Evolutionary conservation across 192 early-diverging fungal genomes (phyloP).

Genomic region (Backusella luteola): DNA sequence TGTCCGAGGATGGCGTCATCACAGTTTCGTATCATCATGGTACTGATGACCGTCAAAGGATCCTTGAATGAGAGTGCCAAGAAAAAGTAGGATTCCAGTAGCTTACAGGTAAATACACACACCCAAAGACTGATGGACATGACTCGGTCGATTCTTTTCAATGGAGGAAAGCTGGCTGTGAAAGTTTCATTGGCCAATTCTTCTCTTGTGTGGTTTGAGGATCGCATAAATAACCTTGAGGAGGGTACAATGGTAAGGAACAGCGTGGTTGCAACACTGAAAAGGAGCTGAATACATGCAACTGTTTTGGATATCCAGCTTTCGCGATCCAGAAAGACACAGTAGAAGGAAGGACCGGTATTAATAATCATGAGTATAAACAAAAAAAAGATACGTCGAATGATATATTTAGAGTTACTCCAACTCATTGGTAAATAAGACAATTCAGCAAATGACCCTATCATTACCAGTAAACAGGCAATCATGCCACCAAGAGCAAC

Average conservation of each 20-base stretch:
- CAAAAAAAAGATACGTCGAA: constrained; percentile 53
- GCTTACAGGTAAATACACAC: constrained; percentile 71
- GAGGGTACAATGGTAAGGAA: constrained; percentile 68
- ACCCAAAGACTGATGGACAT: constrained; percentile 73
- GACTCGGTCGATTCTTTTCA: constrained; percentile 62
- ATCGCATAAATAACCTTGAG: constrained; percentile 53
- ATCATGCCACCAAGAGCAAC: constrained; percentile 69
- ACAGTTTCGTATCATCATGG: constrained; percentile 53
- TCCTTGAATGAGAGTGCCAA: constrained; percentile 79
- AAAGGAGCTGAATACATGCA: constrained; percentile 64
- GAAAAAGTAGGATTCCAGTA: constrained; percentile 83
- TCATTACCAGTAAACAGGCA: constrained; percentile 64
- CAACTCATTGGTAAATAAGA: constrained; percentile 65
- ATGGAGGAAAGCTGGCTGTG: constrained; percentile 71
- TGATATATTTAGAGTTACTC: constrained; percentile 51
- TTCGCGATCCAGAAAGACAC: constrained; percentile 43
- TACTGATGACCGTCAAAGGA: constrained; percentile 57
- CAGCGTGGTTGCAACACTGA: constrained; percentile 64
- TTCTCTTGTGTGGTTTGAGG: constrained; percentile 34
- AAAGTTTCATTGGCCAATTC: constrained; percentile 56
- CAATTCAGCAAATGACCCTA: constrained; percentile 67
- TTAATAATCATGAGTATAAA: constrained; percentile 60
- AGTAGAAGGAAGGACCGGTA: constrained; percentile 61
- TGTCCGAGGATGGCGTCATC: constrained; percentile 55
- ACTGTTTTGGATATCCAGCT: constrained; percentile 55